Conservation (phyloP, 345 rosid genomes). For the Moricandia moricandioides region DNA sequence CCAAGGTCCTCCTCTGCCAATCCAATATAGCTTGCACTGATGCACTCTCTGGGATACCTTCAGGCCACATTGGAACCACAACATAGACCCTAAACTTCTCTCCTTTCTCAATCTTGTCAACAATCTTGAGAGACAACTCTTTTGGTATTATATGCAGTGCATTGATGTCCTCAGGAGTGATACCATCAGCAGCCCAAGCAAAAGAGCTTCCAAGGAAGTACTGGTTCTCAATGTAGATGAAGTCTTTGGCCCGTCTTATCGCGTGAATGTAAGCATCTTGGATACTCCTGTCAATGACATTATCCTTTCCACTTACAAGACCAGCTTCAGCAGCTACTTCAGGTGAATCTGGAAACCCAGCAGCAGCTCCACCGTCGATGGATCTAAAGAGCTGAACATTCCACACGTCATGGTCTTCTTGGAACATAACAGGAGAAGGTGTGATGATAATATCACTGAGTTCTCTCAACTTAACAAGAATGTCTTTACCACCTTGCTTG, state of each 20-base stretch:
- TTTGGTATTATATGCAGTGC: conserved; percentile 91
- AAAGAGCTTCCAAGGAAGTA: not conserved
- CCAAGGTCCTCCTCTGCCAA: not conserved
- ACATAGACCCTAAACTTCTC: conserved; percentile 33
- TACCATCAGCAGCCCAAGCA: conserved; percentile 12
- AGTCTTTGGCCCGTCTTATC: not conserved
- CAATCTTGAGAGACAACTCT: conserved; percentile 91
- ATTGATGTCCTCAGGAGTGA: conserved; percentile 83
- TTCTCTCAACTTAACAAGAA: conserved; percentile 76
- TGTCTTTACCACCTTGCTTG: conserved; percentile 66
- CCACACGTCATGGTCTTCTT: conserved; percentile 91
- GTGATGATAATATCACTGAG: conserved; percentile 75
- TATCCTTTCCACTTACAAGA: not conserved
- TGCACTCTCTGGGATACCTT: not conserved
- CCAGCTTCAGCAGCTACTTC: not conserved
- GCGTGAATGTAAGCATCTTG: not conserved
- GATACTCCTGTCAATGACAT: not conserved
- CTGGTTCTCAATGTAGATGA: not conserved
- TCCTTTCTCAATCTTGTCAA: conserved; percentile 74
- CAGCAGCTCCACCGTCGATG: not conserved
- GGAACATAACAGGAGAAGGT: conserved; percentile 84
- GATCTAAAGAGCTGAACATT: conserved; percentile 20
- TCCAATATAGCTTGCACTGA: not conserved
- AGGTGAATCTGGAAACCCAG: not conserved
- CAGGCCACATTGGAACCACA: not conserved